Percentiles rank a stretch among this genome's conserved stretches.
Conservation (phyloP, 1,284 basidiomycete species). For the Thecaphora thlaspeos region DNA sequence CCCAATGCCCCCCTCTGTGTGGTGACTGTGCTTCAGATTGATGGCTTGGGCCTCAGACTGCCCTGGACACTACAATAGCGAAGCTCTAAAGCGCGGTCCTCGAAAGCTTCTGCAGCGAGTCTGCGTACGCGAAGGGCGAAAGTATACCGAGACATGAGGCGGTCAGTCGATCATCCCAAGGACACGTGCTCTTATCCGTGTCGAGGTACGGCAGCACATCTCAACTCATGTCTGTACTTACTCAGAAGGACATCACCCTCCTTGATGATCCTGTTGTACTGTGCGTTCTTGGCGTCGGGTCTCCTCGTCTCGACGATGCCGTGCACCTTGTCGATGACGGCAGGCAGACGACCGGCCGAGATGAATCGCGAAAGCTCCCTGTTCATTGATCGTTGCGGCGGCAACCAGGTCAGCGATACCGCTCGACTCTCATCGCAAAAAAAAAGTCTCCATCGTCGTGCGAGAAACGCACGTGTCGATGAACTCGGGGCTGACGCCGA, state of each 20-base stretch:
- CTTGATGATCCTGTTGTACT: slow-evolving; percentile 85
- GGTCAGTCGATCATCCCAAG: no score
- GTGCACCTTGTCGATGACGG: slow-evolving; percentile 84
- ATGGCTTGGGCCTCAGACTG: no score
- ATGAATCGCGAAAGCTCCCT: slow-evolving; percentile 87
- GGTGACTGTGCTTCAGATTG: no score
- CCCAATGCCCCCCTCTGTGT: no score
- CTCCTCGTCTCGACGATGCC: slow-evolving; percentile 93
- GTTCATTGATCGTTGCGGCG: no score
- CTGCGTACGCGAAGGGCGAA: slow-evolving; percentile 5
- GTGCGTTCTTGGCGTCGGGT: slow-evolving; percentile 75
- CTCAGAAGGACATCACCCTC: slow-evolving; percentile 83
- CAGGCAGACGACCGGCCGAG: slow-evolving; percentile 80
- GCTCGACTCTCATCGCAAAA: no score
- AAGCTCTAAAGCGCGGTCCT: slow-evolving; percentile 53
- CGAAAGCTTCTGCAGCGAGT: slow-evolving; percentile 56
- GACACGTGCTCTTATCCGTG: background rate
- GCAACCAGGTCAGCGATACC: no score
- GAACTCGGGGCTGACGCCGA: slow-evolving; percentile 85
- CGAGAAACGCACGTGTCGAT: slow-evolving; percentile 64
- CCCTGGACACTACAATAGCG: no score
- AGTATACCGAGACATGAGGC: no score
- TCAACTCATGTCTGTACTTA: no score
- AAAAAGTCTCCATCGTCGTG: no score
- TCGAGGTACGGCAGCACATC: no score